Evolutionary conservation across 805 yeast genomes (phyloP).

Genomic region (Ogataea pignaliae): DNA sequence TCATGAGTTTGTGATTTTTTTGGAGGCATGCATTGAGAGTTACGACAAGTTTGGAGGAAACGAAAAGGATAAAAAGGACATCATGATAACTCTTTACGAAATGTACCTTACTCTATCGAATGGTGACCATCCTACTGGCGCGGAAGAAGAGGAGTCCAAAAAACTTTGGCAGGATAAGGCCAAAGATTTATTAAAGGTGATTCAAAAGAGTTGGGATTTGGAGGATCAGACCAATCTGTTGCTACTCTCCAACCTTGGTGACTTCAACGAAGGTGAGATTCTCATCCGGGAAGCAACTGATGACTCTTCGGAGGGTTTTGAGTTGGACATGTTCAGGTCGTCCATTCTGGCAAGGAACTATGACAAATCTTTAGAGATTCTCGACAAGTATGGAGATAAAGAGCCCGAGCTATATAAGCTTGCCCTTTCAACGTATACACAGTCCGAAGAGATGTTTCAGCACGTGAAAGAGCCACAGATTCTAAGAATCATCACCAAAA

Average conservation of each 20-base stretch:
- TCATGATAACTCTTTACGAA: slow-evolving; percentile 76
- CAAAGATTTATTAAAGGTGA: slow-evolving; percentile 39
- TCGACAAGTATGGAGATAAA: slow-evolving; percentile 54
- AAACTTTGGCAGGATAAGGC: slow-evolving; percentile 68
- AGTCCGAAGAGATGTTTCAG: slow-evolving; percentile 46
- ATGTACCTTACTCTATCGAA: slow-evolving; percentile 64
- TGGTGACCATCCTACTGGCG: slow-evolving; percentile 18
- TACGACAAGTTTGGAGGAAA: slow-evolving; percentile 74
- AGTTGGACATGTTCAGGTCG: slow-evolving; percentile 63
- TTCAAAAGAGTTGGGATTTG: slow-evolving; percentile 32
- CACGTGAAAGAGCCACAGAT: slow-evolving; percentile 50
- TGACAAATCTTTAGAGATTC: slow-evolving; percentile 48
- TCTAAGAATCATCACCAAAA: slow-evolving; percentile 45
- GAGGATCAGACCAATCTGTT: slow-evolving; percentile 54
- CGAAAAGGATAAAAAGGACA: slow-evolving; percentile 62
- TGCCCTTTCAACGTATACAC: slow-evolving; percentile 60
- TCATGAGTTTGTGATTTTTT: slow-evolving; percentile 81
- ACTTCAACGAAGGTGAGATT: slow-evolving; percentile 46
- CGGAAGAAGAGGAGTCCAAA: slow-evolving; percentile 29
- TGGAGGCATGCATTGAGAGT: slow-evolving; percentile 84
- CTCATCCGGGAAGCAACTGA: slow-evolving; percentile 31
- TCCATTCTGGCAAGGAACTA: slow-evolving; percentile 56
- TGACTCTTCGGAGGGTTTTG: slow-evolving; percentile 32
- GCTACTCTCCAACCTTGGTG: slow-evolving; percentile 54
- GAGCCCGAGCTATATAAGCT: slow-evolving; percentile 64